Base-by-base conservation (phyloP, 1,284 basidiomycete species). In the Trichosporon faecale region DNA sequence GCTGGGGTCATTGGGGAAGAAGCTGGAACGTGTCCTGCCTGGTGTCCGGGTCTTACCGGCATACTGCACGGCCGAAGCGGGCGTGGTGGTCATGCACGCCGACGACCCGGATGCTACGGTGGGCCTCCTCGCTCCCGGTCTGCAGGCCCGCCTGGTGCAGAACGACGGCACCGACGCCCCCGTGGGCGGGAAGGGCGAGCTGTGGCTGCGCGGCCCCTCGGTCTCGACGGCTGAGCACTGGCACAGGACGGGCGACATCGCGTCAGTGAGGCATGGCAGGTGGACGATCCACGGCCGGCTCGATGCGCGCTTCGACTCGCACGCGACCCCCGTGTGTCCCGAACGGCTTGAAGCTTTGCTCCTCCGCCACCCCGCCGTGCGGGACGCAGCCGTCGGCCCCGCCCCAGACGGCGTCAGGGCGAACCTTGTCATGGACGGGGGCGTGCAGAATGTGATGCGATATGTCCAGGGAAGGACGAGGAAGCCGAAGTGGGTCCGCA, bases 161-260 rank as follows among this genome's bases (percentile, higher is more conserved):
- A 64, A 70, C 1, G 77, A 80, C 3, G 76, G 77, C 23, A 77
- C 78, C 57, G 76, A 80, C 11, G 67, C 89, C 16, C 87, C 86
- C 21, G 85, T 84, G 1, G 87, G 86, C n/a, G 83, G 89, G 68
- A 83, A 87, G 0, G 94, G 94, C 2, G 94, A 96, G 80, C 77
- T 96, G 11, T 93, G 91, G 90, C 72, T 94, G 4, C 86, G 88
- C 66, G 92, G 92, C 0, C 90, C 91, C 18, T 3, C 27, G 8
- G 57, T 94, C 65, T 93, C 93, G 91, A 92, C 91, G 88, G 85
- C 85, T 7, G 87, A 87, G 74, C 82, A 85, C 72, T 95, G 91
- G 91, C 90, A 92, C 85, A 92, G 91, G 85, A 94, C 91, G 0
- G 92, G 92, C 0, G 92, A 94, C 79, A 87, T 93, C 57, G 89